phyloP scores from a whole-genome alignment of 2,329 filamentous ascomycete genomes.

The Claviceps sorghi region DNA sequence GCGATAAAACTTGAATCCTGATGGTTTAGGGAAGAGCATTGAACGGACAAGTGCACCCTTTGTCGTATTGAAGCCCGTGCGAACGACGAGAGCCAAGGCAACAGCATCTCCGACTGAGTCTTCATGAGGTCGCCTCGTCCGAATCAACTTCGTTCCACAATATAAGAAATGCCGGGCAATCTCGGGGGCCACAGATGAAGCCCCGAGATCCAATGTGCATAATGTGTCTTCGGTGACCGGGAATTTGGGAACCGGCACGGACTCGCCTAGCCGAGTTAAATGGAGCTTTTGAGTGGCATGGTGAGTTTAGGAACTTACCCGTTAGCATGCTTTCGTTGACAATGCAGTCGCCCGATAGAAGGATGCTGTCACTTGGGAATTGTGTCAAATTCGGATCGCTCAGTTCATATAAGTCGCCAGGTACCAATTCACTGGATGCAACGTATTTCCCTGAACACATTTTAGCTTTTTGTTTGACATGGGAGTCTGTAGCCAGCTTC shows the following conservation, averaged over 20 bases:
- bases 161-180: slow-evolving; percentile 84
- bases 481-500: neutral
- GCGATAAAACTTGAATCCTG: slow-evolving; percentile 95
- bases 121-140: slow-evolving; percentile 76
- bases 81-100: slow-evolving; percentile 77
- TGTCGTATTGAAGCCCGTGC: slow-evolving; percentile 94
- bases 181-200: slow-evolving; percentile 69
- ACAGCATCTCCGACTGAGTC: slow-evolving; percentile 76
- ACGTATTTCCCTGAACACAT: slow-evolving; percentile 55
- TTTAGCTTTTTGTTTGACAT: neutral
- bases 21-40: slow-evolving; percentile 97
- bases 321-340: slow-evolving; percentile 99
- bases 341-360: slow-evolving; percentile 89
- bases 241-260: slow-evolving; percentile 86
- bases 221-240: slow-evolving; percentile 72
- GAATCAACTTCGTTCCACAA: slow-evolving; percentile 87
- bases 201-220: slow-evolving; percentile 59
- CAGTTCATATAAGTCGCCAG: slow-evolving; percentile 91
- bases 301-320: slow-evolving; percentile 22
- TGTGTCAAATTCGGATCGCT: slow-evolving; percentile 82
- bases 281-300: neutral
- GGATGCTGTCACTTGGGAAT: slow-evolving; percentile 80
- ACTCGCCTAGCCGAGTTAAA: slow-evolving; percentile 47
- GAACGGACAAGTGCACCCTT: slow-evolving; percentile 91
- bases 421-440: slow-evolving; percentile 74